These are phyloP conservation scores for Elsinoe australis DNA, from an alignment of 2,329 filamentous ascomycete species.

Conservation along the genomic window DNA sequence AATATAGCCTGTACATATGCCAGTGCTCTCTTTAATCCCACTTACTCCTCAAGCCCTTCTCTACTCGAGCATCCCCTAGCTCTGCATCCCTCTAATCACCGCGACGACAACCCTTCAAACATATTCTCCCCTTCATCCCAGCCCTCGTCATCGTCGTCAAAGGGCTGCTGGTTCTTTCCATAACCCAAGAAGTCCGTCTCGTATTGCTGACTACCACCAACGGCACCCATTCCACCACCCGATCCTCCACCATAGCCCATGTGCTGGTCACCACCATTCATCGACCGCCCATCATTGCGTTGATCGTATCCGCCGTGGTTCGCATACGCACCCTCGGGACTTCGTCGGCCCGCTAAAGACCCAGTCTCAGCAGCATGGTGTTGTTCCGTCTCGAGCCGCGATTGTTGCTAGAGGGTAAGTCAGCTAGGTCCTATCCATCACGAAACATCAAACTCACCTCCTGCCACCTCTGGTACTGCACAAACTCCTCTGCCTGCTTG, in stretches of 20 bases:
- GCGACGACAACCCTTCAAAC: constrained; percentile 15
- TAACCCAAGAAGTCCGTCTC: constrained; percentile 13
- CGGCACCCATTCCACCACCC: not conserved
- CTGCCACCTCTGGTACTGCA: constrained; percentile 33
- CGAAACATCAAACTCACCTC: constrained; percentile 27
- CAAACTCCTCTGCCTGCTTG: constrained; percentile 29
- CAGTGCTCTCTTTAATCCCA: not conserved
- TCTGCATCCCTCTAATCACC: not conserved
- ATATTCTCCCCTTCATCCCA: constrained; percentile 17
- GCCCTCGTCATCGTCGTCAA: constrained; percentile 13
- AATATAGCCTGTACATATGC: constrained; percentile 14
- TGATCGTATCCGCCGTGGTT: constrained; percentile 1
- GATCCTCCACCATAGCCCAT: not conserved
- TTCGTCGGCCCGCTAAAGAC: constrained; percentile 2
- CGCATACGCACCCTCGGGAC: constrained; percentile 3
- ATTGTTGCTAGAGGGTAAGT: constrained; percentile 27
- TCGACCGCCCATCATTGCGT: not conserved
- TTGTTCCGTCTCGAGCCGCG: constrained; percentile 23
- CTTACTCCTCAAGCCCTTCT: not conserved
- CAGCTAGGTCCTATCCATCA: constrained; percentile 5
- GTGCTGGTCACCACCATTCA: constrained; percentile 1
- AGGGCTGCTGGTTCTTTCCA: constrained; percentile 12
- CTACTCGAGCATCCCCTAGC: not conserved
- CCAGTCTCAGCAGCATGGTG: constrained; percentile 16
- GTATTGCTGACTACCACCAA: not conserved